These are phyloP conservation scores for Trichoderma sp. DNA, from an alignment of 2,329 filamentous ascomycete genomes.

Conservation along the genomic window DNA sequence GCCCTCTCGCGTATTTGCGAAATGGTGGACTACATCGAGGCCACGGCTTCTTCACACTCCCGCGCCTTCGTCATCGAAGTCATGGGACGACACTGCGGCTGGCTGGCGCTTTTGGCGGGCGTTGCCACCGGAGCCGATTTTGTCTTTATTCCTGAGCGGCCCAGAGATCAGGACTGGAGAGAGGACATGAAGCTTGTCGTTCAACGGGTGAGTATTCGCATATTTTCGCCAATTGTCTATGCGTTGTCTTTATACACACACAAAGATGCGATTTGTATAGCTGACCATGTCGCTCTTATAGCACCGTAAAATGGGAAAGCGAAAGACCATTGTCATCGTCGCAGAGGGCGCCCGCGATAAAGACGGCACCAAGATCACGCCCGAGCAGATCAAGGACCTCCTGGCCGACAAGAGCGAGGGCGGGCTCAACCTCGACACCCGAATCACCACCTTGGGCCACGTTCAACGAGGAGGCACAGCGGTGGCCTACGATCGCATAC, in stretches of 20 bases:
- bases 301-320: slow-evolving; percentile 87
- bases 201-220: slow-evolving; percentile 57
- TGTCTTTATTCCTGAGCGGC: slow-evolving; percentile 94
- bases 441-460: slow-evolving; percentile 92
- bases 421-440: slow-evolving; percentile 81
- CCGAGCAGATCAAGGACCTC: slow-evolving; percentile 80
- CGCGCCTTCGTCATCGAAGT: slow-evolving; percentile 97
- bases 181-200: slow-evolving; percentile 83
- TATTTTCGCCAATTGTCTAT: neutral
- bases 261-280: neutral
- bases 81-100: slow-evolving; percentile 97
- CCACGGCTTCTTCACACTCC: slow-evolving; percentile 91
- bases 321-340: slow-evolving; percentile 97
- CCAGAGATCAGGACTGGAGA: slow-evolving; percentile 83
- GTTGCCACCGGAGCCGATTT: slow-evolving; percentile 96
- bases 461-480: slow-evolving; percentile 95
- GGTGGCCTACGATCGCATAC: slow-evolving; percentile 91
- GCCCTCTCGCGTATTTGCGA: slow-evolving; percentile 92
- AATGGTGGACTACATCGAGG: slow-evolving; percentile 95
- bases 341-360: slow-evolving; percentile 91
- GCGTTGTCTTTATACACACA: no score
- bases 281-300: slow-evolving; percentile 41
- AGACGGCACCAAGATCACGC: slow-evolving; percentile 79
- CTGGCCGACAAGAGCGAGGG: slow-evolving; percentile 68
- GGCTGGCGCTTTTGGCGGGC: slow-evolving; percentile 94